Base-by-base conservation (phyloP, 352 stramenopile genomes). In the Phytopythium delawarense region DNA sequence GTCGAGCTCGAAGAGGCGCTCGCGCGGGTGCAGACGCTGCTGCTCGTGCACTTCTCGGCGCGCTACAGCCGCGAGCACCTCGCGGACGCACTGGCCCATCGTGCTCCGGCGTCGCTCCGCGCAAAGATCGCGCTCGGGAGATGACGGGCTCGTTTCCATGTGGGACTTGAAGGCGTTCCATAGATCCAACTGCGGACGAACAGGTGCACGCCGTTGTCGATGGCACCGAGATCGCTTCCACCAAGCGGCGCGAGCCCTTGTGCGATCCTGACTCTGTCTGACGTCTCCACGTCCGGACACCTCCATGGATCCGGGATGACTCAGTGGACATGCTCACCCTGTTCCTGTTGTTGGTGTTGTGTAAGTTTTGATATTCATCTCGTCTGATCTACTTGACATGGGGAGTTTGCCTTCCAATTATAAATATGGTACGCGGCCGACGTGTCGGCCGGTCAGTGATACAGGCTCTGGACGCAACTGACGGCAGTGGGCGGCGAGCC, bases 21-120 rank as follows among this genome's bases (percentile, higher is more conserved):
- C 48, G 60, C 64, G 32, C 61, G 76, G n/a, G 72, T 93, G 44
- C 64, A 71, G 30, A 63, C 70, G 32, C 67, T 95, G 23, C 69
- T 95, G 25, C 61, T 95, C 13, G 79, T 90, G 42, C 86, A 95
- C 65, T 89, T 86, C 46, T 95, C 86, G 8, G 79, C 84, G 35
- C 73, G 80, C 15, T 92, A 93, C 65, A 72, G 50, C 11, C 23
- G 62, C 2, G 55, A 69, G 2, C 45, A 86, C 13, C 59, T 92
- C 18, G 39, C 45, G 6, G 58, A 78, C 37, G 66, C 73, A 2
- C 42, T 89, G 34, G 50, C 62, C 42, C 58, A 45, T 18, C 71
- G 72, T 8, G 59, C 89, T 16, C 72, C 78, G 12, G 25, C 39
- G 12, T 62, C 70, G 34, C 64, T 91, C 12, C 64, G 64, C 28